Evolutionary conservation across 2,329 filamentous ascomycete species (phyloP), one percentile per base, ranked within the genome.

Genomic region (Myriosclerotinia scirpicola): DNA sequence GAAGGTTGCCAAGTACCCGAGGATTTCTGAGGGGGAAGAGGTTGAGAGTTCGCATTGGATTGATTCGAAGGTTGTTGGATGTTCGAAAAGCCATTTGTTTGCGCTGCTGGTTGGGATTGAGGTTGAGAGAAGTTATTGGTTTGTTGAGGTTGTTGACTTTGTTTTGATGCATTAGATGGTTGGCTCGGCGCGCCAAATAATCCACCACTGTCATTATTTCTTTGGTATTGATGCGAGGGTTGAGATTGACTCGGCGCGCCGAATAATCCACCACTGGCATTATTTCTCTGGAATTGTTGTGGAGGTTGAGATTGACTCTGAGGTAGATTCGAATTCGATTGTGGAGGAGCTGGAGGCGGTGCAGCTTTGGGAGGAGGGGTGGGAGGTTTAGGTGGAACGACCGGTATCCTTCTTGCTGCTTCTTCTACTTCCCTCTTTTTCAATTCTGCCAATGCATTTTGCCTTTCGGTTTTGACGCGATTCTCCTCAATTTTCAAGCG

Each of bases 391-490:
- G 71, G 69, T 40, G 71, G 70, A 44, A 70, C 68, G 54, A 69
- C 65, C 4, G 71, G 72, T 50, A 72, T 71, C 9, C 53, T 79
- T 75, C 66, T 76, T 73, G 65, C 67, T 9, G 70, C 75, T 71
- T 73, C 78, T 75, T 83, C 78, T 9, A 81, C 70, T 26, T 79
- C 75, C 67, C 85, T 77, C n/a, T 80, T 78, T 52, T 83, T 78
- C n/a, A 85, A 72, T 22, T 81, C 83, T 26, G 81, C 79, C 72
- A 85, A 81, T 4, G 85, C 85, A 60, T 82, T 80, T 63, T 81
- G 78, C 11, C 42, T 55, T 82, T 71, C 71, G 7, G 74, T 48
- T 22, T 69, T 66, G 36, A 73, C 60, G n/a, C 71, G 71, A 56
- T 74, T 68, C 48, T 71, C 73, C 36, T 73, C 71, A n/a, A 65